Base-by-base conservation (phyloP, 2,329 filamentous ascomycete genomes). In the Cladosporium halotolerans region DNA sequence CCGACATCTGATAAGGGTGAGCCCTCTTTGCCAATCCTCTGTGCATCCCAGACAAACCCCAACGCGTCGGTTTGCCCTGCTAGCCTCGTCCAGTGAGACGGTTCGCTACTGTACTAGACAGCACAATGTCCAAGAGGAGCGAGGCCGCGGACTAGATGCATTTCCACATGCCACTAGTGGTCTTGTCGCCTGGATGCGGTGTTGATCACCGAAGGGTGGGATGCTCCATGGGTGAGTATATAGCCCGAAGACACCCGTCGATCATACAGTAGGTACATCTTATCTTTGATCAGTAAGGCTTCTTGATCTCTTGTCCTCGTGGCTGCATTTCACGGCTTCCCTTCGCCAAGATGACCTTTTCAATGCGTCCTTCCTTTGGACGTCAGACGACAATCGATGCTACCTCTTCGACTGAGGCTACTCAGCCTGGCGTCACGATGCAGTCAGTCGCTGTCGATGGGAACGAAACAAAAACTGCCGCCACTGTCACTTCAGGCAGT, bases 21-120 rank as follows among this genome's bases (percentile, higher is more conserved):
- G 36, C 36, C 36, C 36, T 39, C 36, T 44, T 36, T 51, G 48
- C 48, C 48, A 51, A 51, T 51, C 32, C 48, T 51, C 48, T 51
- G 47, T 50, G 47, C 47, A 36, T 43, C 32, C 10, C 34, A 11
- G 36, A 28, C 36, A 39, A 6, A 39, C n/a, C 48, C 33, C 48
- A 51, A 51, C 48, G 40, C 18, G 39, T 14, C 13, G 10, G 9
- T 44, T 14, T 9, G 19, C 4, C 19, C 9, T 42, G 40, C 32
- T 44, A 51, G 48, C 32, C 23, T 16, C 33, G n/a, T 36, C 16
- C 40, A 31, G 23, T 32, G 23, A 51, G 31, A 33, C 39, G 23
- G 11, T n/a, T 50, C 47, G 47, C 47, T 43, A 23, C n/a, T 14
- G 16, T n/a, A 4, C 16, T 13, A 9, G 36, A 39, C 36, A 14